Evolutionary conservation across 2,329 filamentous ascomycete genomes (phyloP).

Genomic region (Ambrosiella beaveri): DNA sequence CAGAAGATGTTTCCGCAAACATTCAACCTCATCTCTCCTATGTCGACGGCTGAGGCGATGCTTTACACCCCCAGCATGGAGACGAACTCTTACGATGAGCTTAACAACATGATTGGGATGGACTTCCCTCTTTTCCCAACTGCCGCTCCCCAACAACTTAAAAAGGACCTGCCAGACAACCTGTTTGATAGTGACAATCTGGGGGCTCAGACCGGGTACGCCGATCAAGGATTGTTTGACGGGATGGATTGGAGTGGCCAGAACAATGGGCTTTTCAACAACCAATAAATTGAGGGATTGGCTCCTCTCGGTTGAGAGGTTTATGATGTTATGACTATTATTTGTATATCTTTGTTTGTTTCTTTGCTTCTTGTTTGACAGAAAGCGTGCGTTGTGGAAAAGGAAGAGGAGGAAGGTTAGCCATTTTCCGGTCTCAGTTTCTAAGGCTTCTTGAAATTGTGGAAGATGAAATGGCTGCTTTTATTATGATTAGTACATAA

Average conservation of each 20-base stretch:
- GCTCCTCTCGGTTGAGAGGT: constrained; percentile 15
- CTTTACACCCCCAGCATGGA: constrained; percentile 53
- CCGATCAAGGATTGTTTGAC: constrained; percentile 31
- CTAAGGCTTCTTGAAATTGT: neutral
- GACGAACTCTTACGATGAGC: constrained; percentile 44
- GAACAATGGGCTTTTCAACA: neutral
- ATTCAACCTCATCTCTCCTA: constrained; percentile 37
- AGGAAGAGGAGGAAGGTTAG: neutral
- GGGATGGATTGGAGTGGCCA: constrained; percentile 24
- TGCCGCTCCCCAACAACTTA: constrained; percentile 17
- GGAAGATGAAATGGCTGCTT: neutral
- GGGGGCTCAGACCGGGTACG: constrained; percentile 33
- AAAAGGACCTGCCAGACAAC: constrained; percentile 25
- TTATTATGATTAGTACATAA: too few relatives aligned
- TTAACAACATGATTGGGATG: constrained; percentile 17
- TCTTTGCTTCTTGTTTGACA: neutral
- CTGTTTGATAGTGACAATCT: constrained; percentile 34
- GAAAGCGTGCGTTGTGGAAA: neutral
- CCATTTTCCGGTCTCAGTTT: neutral
- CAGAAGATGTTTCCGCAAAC: constrained; percentile 8
- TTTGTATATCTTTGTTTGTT: neutral
- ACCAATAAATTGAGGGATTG: constrained; percentile 4
- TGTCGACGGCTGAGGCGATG: constrained; percentile 35
- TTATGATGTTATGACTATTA: constrained; percentile 13
- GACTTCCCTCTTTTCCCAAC: constrained; percentile 50